Evolutionary conservation across 1,139 yeast genomes (phyloP), one percentile per base, ranked within the genome.

Genomic region (Sporopachydermia cereana): DNA sequence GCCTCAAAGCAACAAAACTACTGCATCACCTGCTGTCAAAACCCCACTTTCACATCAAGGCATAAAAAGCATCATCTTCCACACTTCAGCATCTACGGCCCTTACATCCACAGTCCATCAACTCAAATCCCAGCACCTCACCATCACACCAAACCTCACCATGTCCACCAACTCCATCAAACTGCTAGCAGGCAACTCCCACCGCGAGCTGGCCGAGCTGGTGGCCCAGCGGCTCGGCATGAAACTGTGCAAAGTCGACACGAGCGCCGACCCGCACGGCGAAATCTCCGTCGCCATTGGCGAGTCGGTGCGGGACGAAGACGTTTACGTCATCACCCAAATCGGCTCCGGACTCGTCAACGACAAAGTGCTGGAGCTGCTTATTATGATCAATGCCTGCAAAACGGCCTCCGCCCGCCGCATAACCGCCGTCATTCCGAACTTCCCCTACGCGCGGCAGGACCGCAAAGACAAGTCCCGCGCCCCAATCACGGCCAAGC

Each of bases 401-500:
- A 84, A 84, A 59, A 85, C 91, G 2, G 98, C 97, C 2, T 81
- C 94, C 48, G 97, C 97, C 2, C 76, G 96, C 60, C 75, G 96
- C 53, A 86, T 91, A 62, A 88, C 97, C 1, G 97, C 94, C 1
- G 95, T 91, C 36, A 74, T 91, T 54, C 98, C 98, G 45, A 85
- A 84, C 63, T 91, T 89, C 67, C 97, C 97, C 2, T 91, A 91
- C 60, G 97, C 97, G 22, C 79, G 98, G 64, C 98, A 91, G 66
- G 98, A 91, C 66, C 77, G 94, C 61, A 91, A 91, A 65, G 97
- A 91, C 66, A 91, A 91, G 66, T 78, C 89, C 49, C 74, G 98
- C 58, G 98, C 98, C 7, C 97, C 97, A 45, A 91, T 91, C 56
- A 89, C 97, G 7, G 97, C 98, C 48, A 89, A 91, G 63, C 73